Evolutionary conservation across 1,284 basidiomycete genomes (phyloP), one percentile per base, ranked within the genome.

Genomic region (Naganishia albida): DNA sequence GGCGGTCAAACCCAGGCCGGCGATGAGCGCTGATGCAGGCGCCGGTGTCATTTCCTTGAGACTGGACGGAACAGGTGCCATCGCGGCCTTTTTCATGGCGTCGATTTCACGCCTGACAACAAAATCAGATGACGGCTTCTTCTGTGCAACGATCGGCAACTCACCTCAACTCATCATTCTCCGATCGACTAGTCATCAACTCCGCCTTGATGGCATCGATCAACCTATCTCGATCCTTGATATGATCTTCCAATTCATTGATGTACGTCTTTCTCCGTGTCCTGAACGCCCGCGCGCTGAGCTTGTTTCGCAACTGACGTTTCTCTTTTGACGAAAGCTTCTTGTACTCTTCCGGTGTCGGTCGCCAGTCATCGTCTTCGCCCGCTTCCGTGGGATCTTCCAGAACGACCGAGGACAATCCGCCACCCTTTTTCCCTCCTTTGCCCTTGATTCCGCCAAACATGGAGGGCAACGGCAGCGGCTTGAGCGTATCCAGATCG

Each of bases 291-390:
- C 94, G 83, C 1, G 95, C 95, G 71, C 88, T 90, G 69, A 98
- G 94, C 86, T 98, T 98, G 82, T 98, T 98, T 65, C 95, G 81
- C 44, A 98, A 82, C 79, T 98, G 95, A 18, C 95, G 83, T 81
- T 98, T 98, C 81, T 98, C 94, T 81, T 97, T 98, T 75, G 87
- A 89, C 20, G 86, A 87, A 83, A 99, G 89, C 80, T 93, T 96
- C 79, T 91, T 89, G 82, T 97, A 97, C 72, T 95, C 93, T 72
- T 97, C 93, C 0, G 93, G 88, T 18, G 87, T 75, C 2, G 79
- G 79, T 65, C 79, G 69, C 79, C 79, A 80, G 43, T 74, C 75
- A 57, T 80, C 79, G 57, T 79, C 79, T 52, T 79, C 78, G 52
- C 77, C 77, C 0, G 79, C 39, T 42, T 79, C 77, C 62, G 78